Conservation (phyloP, 306 rosid genomes). For the Myrica gale region DNA sequence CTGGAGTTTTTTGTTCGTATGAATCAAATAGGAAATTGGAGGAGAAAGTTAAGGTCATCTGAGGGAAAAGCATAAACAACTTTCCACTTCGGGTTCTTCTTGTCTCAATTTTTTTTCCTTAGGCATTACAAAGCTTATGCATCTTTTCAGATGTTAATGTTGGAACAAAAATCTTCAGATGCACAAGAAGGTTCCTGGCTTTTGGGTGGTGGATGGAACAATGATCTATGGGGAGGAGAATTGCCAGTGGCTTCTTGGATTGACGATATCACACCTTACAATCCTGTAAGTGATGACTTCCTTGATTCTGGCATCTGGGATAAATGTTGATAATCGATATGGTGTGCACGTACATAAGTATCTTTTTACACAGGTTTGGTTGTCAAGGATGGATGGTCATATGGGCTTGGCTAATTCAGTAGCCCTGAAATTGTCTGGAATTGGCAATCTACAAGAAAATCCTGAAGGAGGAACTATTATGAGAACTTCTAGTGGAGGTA, state of each 20-base stretch:
- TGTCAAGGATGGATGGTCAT: slow-evolving; percentile 80
- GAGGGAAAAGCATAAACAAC: too few species aligned
- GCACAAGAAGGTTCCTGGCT: slow-evolving; percentile 73
- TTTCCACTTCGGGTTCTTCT: too few species aligned
- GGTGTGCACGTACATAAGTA: slow-evolving; percentile 25
- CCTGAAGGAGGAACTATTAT: slow-evolving; percentile 72
- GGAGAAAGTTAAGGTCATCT: too few species aligned
- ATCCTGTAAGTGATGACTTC: slow-evolving; percentile 61
- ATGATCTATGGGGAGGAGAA: slow-evolving; percentile 87
- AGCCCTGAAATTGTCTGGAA: slow-evolving; percentile 62
- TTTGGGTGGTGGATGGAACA: slow-evolving; percentile 96
- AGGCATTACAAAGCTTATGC: not conserved
- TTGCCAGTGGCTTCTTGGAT: slow-evolving; percentile 77
- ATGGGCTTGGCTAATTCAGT: slow-evolving; percentile 79
- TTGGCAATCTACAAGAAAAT: slow-evolving; percentile 52
- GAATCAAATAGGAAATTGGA: too few species aligned
- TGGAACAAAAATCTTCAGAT: slow-evolving; percentile 38
- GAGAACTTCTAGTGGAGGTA: slow-evolving; percentile 64
- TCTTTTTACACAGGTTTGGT: slow-evolving; percentile 57
- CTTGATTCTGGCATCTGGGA: slow-evolving; percentile 21
- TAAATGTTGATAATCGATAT: not conserved
- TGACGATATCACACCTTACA: slow-evolving; percentile 59
- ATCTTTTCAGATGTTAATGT: not conserved
- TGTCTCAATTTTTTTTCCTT: not conserved
- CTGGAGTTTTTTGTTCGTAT: too few species aligned